Conservation (phyloP, 2,329 filamentous ascomycete genomes). For the Erysiphe neolycopersici region DNA sequence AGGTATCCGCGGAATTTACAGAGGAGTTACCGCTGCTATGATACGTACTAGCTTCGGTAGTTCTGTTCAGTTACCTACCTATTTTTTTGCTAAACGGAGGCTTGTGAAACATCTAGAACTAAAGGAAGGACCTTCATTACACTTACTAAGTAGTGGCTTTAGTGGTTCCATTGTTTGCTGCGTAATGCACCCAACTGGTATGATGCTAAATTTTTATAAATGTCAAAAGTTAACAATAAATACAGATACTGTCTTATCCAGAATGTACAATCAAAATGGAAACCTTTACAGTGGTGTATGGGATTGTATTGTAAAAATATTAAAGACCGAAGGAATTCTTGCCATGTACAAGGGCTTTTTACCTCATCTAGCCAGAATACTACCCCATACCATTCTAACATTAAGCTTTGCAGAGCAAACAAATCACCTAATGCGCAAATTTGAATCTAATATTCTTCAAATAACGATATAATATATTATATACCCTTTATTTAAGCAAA, state of each 20-base stretch:
- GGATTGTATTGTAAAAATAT: constrained; percentile 74
- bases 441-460: constrained; percentile 24
- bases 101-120: constrained; percentile 62
- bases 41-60: constrained; percentile 87
- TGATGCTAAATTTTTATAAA: constrained; percentile 8
- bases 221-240: constrained; percentile 2
- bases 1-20: constrained; percentile 59
- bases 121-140: constrained; percentile 71
- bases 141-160: constrained; percentile 64
- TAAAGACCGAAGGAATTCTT: constrained; percentile 70
- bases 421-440: constrained; percentile 63
- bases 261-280: constrained; percentile 95
- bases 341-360: constrained; percentile 97
- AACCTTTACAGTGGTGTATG: constrained; percentile 88
- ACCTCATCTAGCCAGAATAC: constrained; percentile 74
- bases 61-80: constrained; percentile 87
- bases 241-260: constrained; percentile 84
- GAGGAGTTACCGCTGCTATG: constrained; percentile 81
- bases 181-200: constrained; percentile 90
- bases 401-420: constrained; percentile 89
- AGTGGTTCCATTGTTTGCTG: constrained; percentile 94
- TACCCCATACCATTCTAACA: constrained; percentile 88
- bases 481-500: too few species aligned
- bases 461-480: too few species aligned
- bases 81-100: constrained; percentile 86